Evolutionary conservation across 768 basidiomycete genomes (phyloP), one percentile per base, ranked within the genome.

Genomic region (Leccinum disarticulatum): DNA sequence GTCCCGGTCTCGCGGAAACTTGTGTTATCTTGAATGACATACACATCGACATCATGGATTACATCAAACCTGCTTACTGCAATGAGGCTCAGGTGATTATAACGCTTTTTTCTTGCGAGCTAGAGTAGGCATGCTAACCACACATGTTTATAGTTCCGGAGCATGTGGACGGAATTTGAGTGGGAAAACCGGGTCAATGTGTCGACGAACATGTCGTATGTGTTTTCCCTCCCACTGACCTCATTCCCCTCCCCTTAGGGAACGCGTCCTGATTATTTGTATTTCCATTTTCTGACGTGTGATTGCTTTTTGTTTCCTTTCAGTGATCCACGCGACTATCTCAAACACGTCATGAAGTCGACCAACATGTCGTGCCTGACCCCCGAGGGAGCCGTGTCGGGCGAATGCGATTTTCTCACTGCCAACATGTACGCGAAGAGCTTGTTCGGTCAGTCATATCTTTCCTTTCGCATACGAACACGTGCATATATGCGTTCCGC

Each of bases 101-200:
- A 11, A 4, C 6, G 15, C 13, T 17, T 51, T 57, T n/a, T 19
- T 22, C 2, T 30, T 17, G 41, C 41, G 9, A 41, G 17, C 41
- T 50, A 6, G 4, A 30, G 31, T 11, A n/a, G 5, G n/a, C 13
- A 13, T 49, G 25, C 49, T 65, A 43, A 70, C 50, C 27, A 31
- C 54, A 53, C 25, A 13, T 25, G 46, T 30, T 31, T 33, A 30
- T 41, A 95, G 90, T 96, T 96, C 86, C 86, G 96, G 33, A 92
- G 86, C 73, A 96, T 96, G 94, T 97, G 96, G 96, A 99, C 95
- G 28, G 97, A 98, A 74, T 99, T 99, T 68, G 96, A 99, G 74
- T 99, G 96, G 96, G 96, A 99, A 82, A 99, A 99, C 77, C 85
- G 95, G 67, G 96, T 98, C 57, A 98, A 98, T 70, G 92, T 98